Evolutionary conservation across 345 rosid species (phyloP), one percentile per base, ranked within the genome.

Genomic region (Hypericum perforatum): DNA sequence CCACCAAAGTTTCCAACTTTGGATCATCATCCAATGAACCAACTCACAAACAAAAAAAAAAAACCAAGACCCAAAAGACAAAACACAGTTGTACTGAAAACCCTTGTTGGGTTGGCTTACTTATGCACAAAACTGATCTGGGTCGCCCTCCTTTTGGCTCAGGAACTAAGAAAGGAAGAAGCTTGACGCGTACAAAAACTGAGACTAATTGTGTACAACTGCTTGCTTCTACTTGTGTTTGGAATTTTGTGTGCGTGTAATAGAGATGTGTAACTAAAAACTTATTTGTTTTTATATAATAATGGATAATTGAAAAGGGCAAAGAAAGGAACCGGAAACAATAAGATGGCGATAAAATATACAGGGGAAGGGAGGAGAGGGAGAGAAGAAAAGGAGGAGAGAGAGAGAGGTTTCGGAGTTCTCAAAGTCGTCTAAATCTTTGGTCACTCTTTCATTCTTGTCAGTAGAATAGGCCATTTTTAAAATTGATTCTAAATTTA

Each of bases 371-470:
- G 61, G 57, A n/a, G 53, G 45, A 3, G 16, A 58, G 45, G 13
- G 42, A 49, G 49, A 56, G 63, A 63, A 45, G 48, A 63, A 6
- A 49, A 50, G 52, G 76, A 62, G 66, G 71, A 63, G 9, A 58
- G 47, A 57, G 52, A 72, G 72, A 78, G 74, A 53, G 47, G 68
- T 64, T 74, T 62, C 70, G 72, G 75, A 66, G 76, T 64, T 70
- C 70, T 76, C 84, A 59, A 72, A 77, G 78, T 60, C 74, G 50
- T n/a, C 53, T 45, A 65, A 68, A 65, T 72, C 76, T 69, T 52
- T 67, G 94, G 88, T 88, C 96, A 85, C 78, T 62, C 82, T 67
- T 61, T 67, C 67, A 70, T 49, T 70, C 74, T 70, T 63, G 72
- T 76, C 74, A n/a, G n/a, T n/a, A n/a, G n/a, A n/a, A n/a, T n/a